Evolutionary conservation across 768 basidiomycete genomes (phyloP), one percentile per base, ranked within the genome.

Genomic region (Leccinum incarnatum): DNA sequence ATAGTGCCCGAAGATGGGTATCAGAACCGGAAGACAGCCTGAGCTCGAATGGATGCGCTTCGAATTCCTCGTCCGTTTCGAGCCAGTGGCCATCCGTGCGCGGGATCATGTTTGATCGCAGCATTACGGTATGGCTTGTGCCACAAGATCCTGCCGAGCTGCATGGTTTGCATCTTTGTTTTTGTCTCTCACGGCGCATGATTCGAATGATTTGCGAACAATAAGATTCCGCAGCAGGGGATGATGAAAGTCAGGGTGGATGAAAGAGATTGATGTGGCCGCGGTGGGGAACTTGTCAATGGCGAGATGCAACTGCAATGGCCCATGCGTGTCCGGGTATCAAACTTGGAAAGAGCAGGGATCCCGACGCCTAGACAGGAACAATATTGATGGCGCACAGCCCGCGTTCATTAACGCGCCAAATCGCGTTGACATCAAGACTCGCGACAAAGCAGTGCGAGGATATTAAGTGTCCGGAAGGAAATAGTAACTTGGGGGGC

Each of bases 101-200:
- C 40, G n/a, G 11, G 37, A 61, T 49, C 58, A 55, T 10, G 46
- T 65, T 59, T 66, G 66, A 67, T 67, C 53, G 54, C 63, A 54
- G 30, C 42, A 27, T 58, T 54, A 49, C 23, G 63, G 45, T 34
- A 65, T 36, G 1, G 7, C 0, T 21, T 2, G 45, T 36, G 2
- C 40, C 51, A 42, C 23, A n/a, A 46, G 34, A 51, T 48, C 14
- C 30, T 25, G 49, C 10, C 50, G 32, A 40, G 40, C 9, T 40
- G 11, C 30, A 32, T 32, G 12, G 54, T 29, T 2, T 40, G 32
- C 2, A 32, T 45, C 34, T 21, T 48, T 64, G 37, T 15, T 42
- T 36, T 6, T 37, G 19, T 19, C 7, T 17, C 23, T 15, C 34
- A 37, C 5, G 12, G 15, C 17, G 42, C 27, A 11, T 30, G 9